A percentile compares a stretch with the other conserved stretches of the same genome.
These are phyloP conservation scores for Fusarium virguliforme DNA, from an alignment of 2,329 filamentous ascomycete genomes.

Conservation along the genomic window DNA sequence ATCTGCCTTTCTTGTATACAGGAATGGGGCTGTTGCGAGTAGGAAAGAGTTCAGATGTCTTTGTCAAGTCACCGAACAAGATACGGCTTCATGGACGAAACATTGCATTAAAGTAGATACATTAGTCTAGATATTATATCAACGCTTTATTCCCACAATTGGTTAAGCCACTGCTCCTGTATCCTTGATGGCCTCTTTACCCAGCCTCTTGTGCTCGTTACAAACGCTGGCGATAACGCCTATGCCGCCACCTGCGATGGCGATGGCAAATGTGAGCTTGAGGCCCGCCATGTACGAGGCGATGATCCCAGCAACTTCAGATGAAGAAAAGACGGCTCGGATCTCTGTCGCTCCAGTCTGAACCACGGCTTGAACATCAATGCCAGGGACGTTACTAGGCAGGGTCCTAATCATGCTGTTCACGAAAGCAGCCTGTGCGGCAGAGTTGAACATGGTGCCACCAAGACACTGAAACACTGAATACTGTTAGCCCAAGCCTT, in stretches of 20 bases:
- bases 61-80: no score
- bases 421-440: conserved; percentile 64
- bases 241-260: conserved; percentile 64
- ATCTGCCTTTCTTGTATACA: no score
- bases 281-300: conserved; percentile 75
- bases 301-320: conserved; percentile 69
- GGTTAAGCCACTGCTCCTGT: neutral
- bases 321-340: conserved; percentile 63
- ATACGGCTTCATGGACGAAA: neutral
- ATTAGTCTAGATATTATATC: neutral
- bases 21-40: neutral
- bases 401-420: conserved; percentile 61
- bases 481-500: conserved; percentile 29
- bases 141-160: neutral
- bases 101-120: neutral
- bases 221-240: neutral
- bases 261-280: conserved; percentile 74
- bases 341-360: conserved; percentile 70
- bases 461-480: conserved; percentile 66
- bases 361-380: conserved; percentile 58
- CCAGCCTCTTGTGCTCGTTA: neutral
- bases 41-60: neutral
- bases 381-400: conserved; percentile 53
- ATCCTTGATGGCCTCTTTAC: neutral
- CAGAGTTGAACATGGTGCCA: conserved; percentile 66